Percentiles rank a stretch among this genome's conserved stretches.
phyloP scores from a whole-genome alignment of 192 early-diverging fungal genomes.

The Podila horticola region DNA sequence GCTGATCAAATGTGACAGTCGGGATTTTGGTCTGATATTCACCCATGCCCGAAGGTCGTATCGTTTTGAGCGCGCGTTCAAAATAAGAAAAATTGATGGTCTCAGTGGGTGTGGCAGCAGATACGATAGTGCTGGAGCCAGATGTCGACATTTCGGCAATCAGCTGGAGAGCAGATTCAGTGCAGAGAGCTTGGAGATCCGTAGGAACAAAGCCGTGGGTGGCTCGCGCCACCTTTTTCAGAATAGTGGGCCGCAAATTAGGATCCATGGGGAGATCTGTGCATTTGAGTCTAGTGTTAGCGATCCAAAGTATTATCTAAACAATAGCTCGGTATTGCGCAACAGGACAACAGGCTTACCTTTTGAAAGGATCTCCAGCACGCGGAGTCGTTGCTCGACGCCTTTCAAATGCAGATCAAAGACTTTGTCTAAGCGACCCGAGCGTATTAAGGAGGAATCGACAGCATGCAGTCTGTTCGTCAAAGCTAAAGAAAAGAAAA shows the following conservation, averaged over 20 bases:
- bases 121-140: conserved; percentile 30
- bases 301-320: not conserved
- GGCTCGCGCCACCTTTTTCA: conserved; percentile 55
- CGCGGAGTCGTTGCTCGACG: conserved; percentile 47
- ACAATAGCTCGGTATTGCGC: not conserved
- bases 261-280: conserved; percentile 62
- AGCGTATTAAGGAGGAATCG: conserved; percentile 59
- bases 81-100: conserved; percentile 49
- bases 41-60: conserved; percentile 67
- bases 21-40: conserved; percentile 69
- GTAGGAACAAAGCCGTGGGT: conserved; percentile 86
- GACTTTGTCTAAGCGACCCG: conserved; percentile 65
- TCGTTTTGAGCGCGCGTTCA: conserved; percentile 47
- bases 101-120: conserved; percentile 34
- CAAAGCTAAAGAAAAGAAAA: conserved; percentile 34
- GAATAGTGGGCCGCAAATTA: conserved; percentile 32
- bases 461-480: conserved; percentile 65
- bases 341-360: conserved; percentile 22
- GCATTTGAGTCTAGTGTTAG: not conserved
- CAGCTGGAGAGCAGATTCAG: conserved; percentile 56
- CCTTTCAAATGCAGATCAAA: conserved; percentile 62
- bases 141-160: conserved; percentile 53
- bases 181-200: conserved; percentile 79
- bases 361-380: conserved; percentile 56
- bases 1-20: conserved; percentile 68